These are phyloP conservation scores for Linnemannia hyalina DNA, from an alignment of 192 early-diverging fungal genomes.

Conservation along the genomic window DNA sequence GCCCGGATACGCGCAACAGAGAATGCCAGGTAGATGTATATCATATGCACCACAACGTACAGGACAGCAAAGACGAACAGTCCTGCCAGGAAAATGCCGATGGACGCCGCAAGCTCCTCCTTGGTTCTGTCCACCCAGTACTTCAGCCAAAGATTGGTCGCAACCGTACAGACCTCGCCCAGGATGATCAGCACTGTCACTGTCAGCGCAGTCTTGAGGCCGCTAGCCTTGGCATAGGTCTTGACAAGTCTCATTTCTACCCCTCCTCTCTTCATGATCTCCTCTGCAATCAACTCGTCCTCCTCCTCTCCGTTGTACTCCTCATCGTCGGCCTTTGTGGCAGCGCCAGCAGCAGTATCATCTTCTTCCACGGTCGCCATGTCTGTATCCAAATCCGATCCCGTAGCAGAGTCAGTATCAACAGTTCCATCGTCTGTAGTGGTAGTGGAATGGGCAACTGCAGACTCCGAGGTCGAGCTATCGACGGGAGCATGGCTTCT, in stretches of 20 bases:
- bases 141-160: conserved; percentile 36
- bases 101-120: conserved; percentile 31
- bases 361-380: conserved; percentile 40
- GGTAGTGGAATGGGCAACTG: background rate
- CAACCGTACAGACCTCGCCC: conserved; percentile 9
- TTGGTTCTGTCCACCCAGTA: conserved; percentile 39
- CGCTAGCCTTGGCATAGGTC: conserved; percentile 31
- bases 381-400: conserved; percentile 20
- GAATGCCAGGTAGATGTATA: conserved; percentile 25
- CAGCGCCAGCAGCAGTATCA: conserved; percentile 7
- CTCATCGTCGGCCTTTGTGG: background rate
- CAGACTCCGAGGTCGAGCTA: background rate
- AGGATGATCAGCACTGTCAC: conserved; percentile 2
- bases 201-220: background rate
- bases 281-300: conserved; percentile 42
- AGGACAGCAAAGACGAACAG: conserved; percentile 15
- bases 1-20: conserved; percentile 37
- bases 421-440: background rate
- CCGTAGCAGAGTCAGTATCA: background rate
- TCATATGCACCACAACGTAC: conserved; percentile 15
- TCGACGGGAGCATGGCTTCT: conserved; percentile 8
- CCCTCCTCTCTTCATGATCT: conserved; percentile 46
- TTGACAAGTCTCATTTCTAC: conserved; percentile 36
- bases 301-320: conserved; percentile 25
- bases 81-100: conserved; percentile 29